phyloP scores from a whole-genome alignment of 1,284 basidiomycete species.

The Athelia psychrophila region DNA sequence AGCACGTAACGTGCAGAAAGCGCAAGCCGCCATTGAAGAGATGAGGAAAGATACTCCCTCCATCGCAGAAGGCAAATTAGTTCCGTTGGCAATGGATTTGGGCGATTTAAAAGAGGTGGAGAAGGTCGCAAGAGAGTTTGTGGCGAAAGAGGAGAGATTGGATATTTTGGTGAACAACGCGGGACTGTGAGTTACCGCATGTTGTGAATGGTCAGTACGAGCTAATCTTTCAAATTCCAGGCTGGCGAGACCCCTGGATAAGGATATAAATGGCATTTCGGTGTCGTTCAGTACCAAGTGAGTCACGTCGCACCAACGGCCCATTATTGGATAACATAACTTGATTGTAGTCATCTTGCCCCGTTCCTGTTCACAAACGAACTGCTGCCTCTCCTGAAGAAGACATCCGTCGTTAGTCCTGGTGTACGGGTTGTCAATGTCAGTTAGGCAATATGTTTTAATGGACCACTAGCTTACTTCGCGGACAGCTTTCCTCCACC shows the following conservation, averaged over 20 bases:
- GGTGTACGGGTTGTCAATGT: constrained; percentile 32
- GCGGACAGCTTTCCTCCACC: constrained; percentile 3
- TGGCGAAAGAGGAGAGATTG: not conserved
- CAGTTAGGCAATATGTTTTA: constrained; percentile 2
- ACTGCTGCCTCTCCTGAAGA: constrained; percentile 25
- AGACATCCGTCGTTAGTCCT: constrained; percentile 20
- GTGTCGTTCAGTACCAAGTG: constrained; percentile 24
- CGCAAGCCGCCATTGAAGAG: constrained; percentile 5
- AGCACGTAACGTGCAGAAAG: constrained; percentile 12
- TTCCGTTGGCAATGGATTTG: constrained; percentile 19
- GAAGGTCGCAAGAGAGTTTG: not conserved
- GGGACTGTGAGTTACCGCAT: not conserved
- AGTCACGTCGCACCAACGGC: constrained; percentile 2
- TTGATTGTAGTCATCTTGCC: constrained; percentile 22
- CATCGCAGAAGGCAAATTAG: constrained; percentile 6
- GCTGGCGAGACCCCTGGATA: not conserved
- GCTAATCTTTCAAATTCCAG: not conserved
- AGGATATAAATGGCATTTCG: constrained; percentile 13
- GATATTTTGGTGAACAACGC: constrained; percentile 1
- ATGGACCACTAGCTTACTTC: not conserved
- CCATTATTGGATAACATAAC: not conserved
- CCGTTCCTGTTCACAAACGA: constrained; percentile 27
- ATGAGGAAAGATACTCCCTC: constrained; percentile 4
- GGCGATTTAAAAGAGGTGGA: constrained; percentile 13
- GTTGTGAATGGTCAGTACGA: not conserved